Percentiles rank a stretch among this genome's conserved stretches.
Conservation (phyloP, 1,284 basidiomycete species). For the Tylopilus orsonianus region DNA sequence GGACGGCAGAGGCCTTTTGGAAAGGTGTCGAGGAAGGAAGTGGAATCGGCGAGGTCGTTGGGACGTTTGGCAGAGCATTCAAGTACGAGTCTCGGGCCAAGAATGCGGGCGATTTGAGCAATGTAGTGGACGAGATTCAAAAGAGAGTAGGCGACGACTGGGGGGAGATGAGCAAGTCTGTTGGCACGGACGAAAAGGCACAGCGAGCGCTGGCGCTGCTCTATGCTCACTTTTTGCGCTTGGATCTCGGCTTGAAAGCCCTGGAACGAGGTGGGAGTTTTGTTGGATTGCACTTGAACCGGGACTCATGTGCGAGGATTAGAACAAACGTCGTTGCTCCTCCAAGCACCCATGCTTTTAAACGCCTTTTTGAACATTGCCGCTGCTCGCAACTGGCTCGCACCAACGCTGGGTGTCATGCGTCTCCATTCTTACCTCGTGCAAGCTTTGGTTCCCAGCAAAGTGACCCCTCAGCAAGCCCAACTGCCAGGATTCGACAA, state of each 20-base stretch:
- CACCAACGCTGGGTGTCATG: conserved; percentile 77
- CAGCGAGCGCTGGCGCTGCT: conserved; percentile 67
- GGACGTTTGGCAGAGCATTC: conserved; percentile 72
- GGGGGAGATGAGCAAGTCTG: conserved; percentile 44
- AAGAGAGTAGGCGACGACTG: conserved; percentile 52
- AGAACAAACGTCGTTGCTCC: conserved; percentile 72
- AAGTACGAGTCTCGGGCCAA: conserved; percentile 54
- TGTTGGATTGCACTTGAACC: background rate
- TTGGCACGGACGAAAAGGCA: conserved; percentile 42
- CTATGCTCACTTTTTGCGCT: conserved; percentile 84
- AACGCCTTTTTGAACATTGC: conserved; percentile 84
- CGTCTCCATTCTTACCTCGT: conserved; percentile 82
- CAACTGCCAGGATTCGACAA: conserved; percentile 76
- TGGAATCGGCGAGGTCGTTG: conserved; percentile 72
- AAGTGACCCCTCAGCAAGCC: conserved; percentile 43
- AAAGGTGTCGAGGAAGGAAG: conserved; percentile 83
- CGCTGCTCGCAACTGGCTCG: conserved; percentile 89
- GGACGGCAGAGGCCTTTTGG: conserved; percentile 90
- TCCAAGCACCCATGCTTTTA: conserved; percentile 73
- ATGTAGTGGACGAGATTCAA: conserved; percentile 59
- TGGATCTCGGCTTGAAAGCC: conserved; percentile 56
- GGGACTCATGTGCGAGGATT: conserved; percentile 10
- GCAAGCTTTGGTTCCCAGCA: conserved; percentile 78
- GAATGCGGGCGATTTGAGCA: conserved; percentile 47
- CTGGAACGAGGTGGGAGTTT: conserved; percentile 60